phyloP scores from a whole-genome alignment of 768 basidiomycete genomes.

The Chalciporus pseudorubinellus region DNA sequence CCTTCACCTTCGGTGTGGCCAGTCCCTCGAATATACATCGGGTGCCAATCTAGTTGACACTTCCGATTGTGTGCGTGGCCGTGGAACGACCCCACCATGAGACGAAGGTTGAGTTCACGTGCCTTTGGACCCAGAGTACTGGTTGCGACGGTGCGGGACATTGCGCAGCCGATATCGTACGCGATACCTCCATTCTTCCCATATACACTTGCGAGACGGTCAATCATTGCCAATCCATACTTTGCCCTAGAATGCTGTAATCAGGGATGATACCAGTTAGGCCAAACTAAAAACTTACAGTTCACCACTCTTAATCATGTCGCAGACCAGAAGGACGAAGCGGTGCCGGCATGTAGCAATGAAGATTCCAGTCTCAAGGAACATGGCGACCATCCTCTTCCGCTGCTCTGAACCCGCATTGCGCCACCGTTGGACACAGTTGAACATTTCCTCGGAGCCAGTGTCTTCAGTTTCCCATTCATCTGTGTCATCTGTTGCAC shows the following conservation, averaged over 20 bases:
- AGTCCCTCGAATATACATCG: no score
- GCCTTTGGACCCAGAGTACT: not conserved
- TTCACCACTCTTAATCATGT: conserved; percentile 18
- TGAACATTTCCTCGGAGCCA: no score
- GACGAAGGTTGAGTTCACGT: not conserved
- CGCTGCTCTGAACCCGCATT: conserved; percentile 4
- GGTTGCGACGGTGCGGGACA: not conserved
- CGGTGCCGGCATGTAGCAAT: conserved; percentile 5
- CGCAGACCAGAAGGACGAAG: not conserved
- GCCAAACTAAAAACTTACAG: no score
- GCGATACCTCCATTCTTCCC: not conserved
- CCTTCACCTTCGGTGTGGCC: no score
- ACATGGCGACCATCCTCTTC: conserved; percentile 1
- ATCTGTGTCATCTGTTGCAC: not conserved
- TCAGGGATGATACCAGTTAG: not conserved
- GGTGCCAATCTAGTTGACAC: no score
- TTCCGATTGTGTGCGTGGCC: no score
- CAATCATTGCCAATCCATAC: conserved; percentile 5
- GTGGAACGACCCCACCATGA: conserved; percentile 1
- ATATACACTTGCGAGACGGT: not conserved
- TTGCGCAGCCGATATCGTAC: conserved; percentile 1
- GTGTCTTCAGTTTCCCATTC: no score
- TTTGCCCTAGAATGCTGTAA: conserved; percentile 2
- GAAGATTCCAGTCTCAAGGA: conserved; percentile 7
- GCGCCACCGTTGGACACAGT: conserved; percentile 3